Base-by-base conservation (phyloP, 1,284 basidiomycete species). In the Ganoderma lingzhi region DNA sequence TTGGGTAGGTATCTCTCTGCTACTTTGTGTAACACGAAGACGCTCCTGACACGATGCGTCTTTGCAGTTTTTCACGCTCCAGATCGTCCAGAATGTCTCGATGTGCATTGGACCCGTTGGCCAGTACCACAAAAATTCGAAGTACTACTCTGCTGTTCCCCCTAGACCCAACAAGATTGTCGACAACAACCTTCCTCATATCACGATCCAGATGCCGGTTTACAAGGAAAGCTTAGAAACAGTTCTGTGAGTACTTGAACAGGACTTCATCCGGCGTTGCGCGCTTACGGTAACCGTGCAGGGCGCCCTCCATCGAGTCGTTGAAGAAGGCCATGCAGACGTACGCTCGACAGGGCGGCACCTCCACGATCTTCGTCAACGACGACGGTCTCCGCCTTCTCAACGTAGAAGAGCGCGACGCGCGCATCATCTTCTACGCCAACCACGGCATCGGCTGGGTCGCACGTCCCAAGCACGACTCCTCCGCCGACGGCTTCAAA, bases 371-470 rank as follows among this genome's bases (percentile, higher is more conserved):
- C 74, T 80, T 87, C 72, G 77, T 87, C 69, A 84, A 85, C 73
- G 88, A 89, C 74, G 88, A 87, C 70, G 85, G 85, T 69, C 78
- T 86, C 70, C 82, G 82, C 58, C 74, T 89, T 5, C 80, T 95
- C 65, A 80, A 82, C 62, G 83, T 86, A 23, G 86, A 85, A 53
- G 92, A 94, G 67, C 88, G 88, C 35, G 84, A 89, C 51, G 85
- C 86, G 51, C 89, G 95, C 32, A 87, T 90, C 35, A 80, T 86
- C 32, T 96, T 91, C 79, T 96, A 96, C 77, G 89, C 91, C 30
- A 89, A 91, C 64, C 93, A 95, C 77, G 91, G 89, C 75, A 92
- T 95, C 75, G 93, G 91, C 45, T 96, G 92, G 88, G 91, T 95
- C 68, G 91, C 94, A 30, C 89, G 95, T 62, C 94, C 95, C 3